Base-by-base conservation (phyloP, 495 filamentous ascomycete genomes). In the Hyaloscypha finlandica region DNA sequence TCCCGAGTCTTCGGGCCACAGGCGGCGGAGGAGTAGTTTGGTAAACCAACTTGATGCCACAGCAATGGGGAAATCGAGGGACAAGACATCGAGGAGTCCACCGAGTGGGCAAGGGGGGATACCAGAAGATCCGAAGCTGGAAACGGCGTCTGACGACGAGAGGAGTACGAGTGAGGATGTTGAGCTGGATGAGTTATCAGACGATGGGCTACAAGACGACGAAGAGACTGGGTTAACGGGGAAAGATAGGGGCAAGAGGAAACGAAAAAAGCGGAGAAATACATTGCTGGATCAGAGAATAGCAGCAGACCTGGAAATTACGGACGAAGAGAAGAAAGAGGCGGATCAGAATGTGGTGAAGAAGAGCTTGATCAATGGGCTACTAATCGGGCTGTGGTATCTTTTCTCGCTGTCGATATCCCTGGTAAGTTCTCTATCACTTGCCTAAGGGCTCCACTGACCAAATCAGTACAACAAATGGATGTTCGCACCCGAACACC, bases 321-420 rank as follows among this genome's bases (percentile, higher is more conserved):
- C 84, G 16, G 80, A 81, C 35, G 87, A 87, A 54, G 90, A 92
- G 75, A 85, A 86, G 74, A 87, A 84, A 68, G 75, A 87, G 73
- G 89, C 88, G 8, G 90, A 95, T 77, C 81, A 85, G 73, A 90
- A 81, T 72, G 85, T 98, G 6, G 45, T 92, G 16, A 89, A 80
- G 77, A 86, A 79, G 66, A 76, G 91, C 62, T 72, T 89, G 32
- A 81, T 91, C 70, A 98, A 99, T 76, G 83, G 78, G 39, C 71
- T 84, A 4, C 78, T 99, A 69, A 97, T 99, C 64, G 84, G 85
- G 32, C 80, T 96, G 69, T 99, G 95, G 95, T 97, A 97, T 78
- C 80, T 92, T 33, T 97, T 98, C 77, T 97, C 93, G 20, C 85
- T 98, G 45, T 91, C 91, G 16, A 97, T 98, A 72, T 98, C 96